Evolutionary conservation across 2,329 filamentous ascomycete genomes (phyloP), one percentile per base, ranked within the genome.

Genomic region (Zymoseptoria tritici): DNA sequence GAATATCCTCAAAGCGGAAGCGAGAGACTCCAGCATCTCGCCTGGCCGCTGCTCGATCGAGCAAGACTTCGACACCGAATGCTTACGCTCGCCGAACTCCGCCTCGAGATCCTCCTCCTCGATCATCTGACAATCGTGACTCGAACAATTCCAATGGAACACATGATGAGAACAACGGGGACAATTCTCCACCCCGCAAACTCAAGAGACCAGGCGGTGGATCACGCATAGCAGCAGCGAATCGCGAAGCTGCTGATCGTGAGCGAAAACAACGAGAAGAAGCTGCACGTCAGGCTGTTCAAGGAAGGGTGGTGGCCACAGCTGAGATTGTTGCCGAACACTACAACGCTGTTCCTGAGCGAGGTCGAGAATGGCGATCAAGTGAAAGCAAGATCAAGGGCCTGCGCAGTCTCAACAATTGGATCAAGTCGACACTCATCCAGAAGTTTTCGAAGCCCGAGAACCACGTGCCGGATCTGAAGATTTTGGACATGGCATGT

Each of bases 371-470:
- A 70, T 99, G 94, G 93, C 85, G 94, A 55, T 91, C 89, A 73
- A 96, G 91, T 6, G 91, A 96, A 70, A 96, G 90, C 74, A 88
- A 90, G 70, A 99, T 99, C 79, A 96, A 95, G 77, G 94, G 94
- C 0, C 79, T 99, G 57, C 85, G 94, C 57, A 90, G 89, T 66
- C 94, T 96, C 80, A 99, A 99, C 78, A 99, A 99, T 75, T 99
- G 94, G 94, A 84, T 99, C 77, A 99, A 99, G 80, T 96, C 91
- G 72, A 93, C 90, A 55, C 85, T 97, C 67, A 97, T 99, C 67
- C 92, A 97, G 73, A 97, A 96, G 73, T 97, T 97, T 77, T 91
- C 90, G 3, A 67, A 67, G 4, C 75, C 76, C 54, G 76, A 79
- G 36, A 63, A 68, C 53, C 66, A 66, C 5, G 63, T 86, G 2